A percentile compares a stretch with the other conserved stretches of the same genome.
phyloP scores from a whole-genome alignment of 345 rosid species.

The Mangifera indica region DNA sequence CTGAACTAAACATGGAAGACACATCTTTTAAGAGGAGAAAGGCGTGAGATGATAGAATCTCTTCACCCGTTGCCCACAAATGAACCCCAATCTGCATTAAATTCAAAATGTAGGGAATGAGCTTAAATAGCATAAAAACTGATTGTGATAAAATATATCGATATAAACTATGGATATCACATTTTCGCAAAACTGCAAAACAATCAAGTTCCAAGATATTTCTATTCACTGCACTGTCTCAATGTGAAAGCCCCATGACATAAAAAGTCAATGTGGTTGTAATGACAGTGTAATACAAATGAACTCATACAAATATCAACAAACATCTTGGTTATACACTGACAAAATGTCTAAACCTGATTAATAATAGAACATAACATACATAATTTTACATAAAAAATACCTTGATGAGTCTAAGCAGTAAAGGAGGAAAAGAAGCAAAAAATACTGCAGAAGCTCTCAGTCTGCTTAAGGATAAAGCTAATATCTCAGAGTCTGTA shows the following conservation, averaged over 20 bases:
- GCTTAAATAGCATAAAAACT: neutral
- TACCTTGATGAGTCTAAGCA: slow-evolving; percentile 74
- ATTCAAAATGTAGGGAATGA: slow-evolving; percentile 18
- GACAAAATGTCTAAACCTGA: neutral
- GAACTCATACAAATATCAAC: neutral
- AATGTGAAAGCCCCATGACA: neutral
- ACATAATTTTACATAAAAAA: neutral
- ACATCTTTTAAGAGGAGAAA: slow-evolving; percentile 62
- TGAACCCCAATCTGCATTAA: slow-evolving; percentile 62
- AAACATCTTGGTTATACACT: neutral
- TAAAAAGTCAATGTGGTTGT: neutral
- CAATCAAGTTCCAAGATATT: slow-evolving; percentile 5
- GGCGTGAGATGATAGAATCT: slow-evolving; percentile 47
- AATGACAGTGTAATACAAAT: neutral
- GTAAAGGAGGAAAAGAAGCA: slow-evolving; percentile 64
- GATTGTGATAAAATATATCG: neutral
- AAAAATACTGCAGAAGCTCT: slow-evolving; percentile 56
- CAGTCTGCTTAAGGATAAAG: slow-evolving; percentile 54
- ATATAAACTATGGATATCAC: neutral
- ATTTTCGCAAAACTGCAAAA: neutral
- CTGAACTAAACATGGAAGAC: slow-evolving; percentile 51
- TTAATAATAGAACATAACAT: neutral
- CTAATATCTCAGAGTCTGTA: slow-evolving; percentile 58
- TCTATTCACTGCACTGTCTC: neutral
- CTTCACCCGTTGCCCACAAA: slow-evolving; percentile 79